Percentiles rank a stretch among this genome's conserved stretches.
Evolutionary conservation across 176 grass and related monocot species (phyloP).

Genomic region (Tuctoria greenei): DNA sequence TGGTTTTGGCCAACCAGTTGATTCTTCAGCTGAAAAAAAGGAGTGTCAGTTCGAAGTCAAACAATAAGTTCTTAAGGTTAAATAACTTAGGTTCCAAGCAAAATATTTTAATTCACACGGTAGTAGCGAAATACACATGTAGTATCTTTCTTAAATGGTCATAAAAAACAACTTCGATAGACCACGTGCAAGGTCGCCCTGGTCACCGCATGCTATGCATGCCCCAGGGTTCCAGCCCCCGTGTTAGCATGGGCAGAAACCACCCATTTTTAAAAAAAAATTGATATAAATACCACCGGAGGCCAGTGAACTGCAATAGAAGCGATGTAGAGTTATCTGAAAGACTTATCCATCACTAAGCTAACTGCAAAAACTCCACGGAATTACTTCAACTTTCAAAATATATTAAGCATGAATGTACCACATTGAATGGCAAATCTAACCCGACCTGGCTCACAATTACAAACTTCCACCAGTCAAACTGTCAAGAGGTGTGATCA

Average conservation of each 20-base stretch:
- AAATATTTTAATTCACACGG: neutral
- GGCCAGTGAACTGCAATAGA: slow-evolving; percentile 4
- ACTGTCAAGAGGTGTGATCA: neutral
- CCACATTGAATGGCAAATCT: neutral
- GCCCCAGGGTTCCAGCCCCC: too few species aligned
- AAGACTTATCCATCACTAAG: slow-evolving; percentile 4
- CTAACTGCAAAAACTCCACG: slow-evolving; percentile 11
- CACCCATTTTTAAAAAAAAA: neutral
- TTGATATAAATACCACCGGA: neutral
- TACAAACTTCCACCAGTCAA: neutral
- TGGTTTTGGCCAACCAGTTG: slow-evolving; percentile 17
- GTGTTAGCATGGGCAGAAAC: too few species aligned
- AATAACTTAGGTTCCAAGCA: slow-evolving; percentile 6
- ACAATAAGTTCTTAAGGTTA: neutral
- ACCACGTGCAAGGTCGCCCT: too few species aligned
- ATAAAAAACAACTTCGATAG: neutral
- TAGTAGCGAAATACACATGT: neutral
- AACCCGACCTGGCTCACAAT: slow-evolving; percentile 1
- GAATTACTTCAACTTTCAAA: slow-evolving; percentile 16
- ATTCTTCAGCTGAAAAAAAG: slow-evolving; percentile 42
- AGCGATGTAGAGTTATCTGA: neutral
- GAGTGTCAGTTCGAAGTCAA: slow-evolving; percentile 32
- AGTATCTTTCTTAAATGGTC: neutral
- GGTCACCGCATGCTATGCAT: too few species aligned
- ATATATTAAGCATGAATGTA: slow-evolving; percentile 2